Evolutionary conservation across 1,139 yeast genomes (phyloP).

Genomic region (Kodamaea derodonti): DNA sequence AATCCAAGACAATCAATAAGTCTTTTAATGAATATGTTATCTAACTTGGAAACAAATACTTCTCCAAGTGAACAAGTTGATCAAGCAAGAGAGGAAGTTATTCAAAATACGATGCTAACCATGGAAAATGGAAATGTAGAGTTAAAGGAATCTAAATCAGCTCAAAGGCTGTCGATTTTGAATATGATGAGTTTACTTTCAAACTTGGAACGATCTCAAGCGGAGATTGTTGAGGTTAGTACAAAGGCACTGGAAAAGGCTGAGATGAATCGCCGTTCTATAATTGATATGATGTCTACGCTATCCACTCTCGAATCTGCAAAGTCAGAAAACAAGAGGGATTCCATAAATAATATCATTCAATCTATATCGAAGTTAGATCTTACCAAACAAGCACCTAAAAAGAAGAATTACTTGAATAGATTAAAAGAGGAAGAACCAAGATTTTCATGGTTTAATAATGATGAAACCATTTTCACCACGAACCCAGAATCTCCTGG

Average conservation of each 20-base stretch:
- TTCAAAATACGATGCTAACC: conserved; percentile 1
- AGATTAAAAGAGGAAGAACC: conserved; percentile 4
- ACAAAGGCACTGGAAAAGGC: conserved; percentile 10
- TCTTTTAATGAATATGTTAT: conserved; percentile 18
- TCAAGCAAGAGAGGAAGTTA: conserved; percentile 4
- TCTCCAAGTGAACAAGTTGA: conserved; percentile 1
- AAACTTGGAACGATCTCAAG: conserved; percentile 13
- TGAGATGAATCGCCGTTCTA: conserved; percentile 18
- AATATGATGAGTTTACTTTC: conserved; percentile 20
- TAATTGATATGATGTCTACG: conserved; percentile 23
- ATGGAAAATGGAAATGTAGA: neutral
- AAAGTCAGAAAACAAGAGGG: conserved; percentile 10
- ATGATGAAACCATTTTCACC: conserved; percentile 23
- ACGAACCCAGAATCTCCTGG: neutral
- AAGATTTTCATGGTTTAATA: conserved; percentile 37
- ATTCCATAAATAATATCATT: conserved; percentile 15
- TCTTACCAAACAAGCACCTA: conserved; percentile 7
- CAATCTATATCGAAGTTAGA: conserved; percentile 14
- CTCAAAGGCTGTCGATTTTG: conserved; percentile 11
- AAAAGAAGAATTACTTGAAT: conserved; percentile 2
- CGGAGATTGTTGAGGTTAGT: conserved; percentile 11
- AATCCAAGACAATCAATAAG: conserved; percentile 15
- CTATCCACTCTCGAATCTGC: conserved; percentile 9
- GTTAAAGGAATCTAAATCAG: neutral
- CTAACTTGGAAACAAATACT: conserved; percentile 11